phyloP scores from a whole-genome alignment of 495 filamentous ascomycete genomes.

The Astrothelium macrocarpum region DNA sequence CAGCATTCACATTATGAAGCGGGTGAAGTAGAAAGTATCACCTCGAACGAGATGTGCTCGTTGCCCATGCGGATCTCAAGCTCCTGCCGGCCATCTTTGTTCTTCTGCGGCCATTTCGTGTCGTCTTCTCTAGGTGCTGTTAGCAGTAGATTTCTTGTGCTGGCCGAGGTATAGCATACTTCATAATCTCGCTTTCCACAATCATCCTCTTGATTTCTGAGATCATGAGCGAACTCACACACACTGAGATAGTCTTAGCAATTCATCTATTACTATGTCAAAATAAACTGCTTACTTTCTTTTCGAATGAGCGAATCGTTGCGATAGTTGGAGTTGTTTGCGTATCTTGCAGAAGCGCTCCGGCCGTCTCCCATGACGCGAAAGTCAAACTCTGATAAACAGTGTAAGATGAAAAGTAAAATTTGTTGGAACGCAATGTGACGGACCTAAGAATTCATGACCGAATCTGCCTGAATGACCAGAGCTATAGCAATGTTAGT shows the following conservation, averaged over 20 bases:
- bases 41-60: slow-evolving; percentile 98
- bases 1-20: background rate
- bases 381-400: slow-evolving; percentile 80
- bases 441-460: slow-evolving; percentile 90
- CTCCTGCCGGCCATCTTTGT: slow-evolving; percentile 96
- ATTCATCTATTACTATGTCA: background rate
- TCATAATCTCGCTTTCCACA: slow-evolving; percentile 96
- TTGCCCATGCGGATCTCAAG: slow-evolving; percentile 89
- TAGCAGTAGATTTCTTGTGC: background rate
- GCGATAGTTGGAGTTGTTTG: slow-evolving; percentile 99
- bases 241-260: slow-evolving; percentile 53
- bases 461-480: slow-evolving; percentile 96
- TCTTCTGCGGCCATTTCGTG: slow-evolving; percentile 98
- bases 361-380: slow-evolving; percentile 87
- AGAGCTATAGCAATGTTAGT: slow-evolving; percentile 58
- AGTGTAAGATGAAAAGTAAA: slow-evolving; percentile 12
- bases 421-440: background rate
- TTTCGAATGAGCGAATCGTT: slow-evolving; percentile 98
- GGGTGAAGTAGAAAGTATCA: slow-evolving; percentile 25
- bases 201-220: slow-evolving; percentile 94
- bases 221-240: slow-evolving; percentile 84
- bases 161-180: slow-evolving; percentile 43
- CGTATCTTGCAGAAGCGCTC: slow-evolving; percentile 90
- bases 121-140: slow-evolving; percentile 72
- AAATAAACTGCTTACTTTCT: slow-evolving; percentile 66